Evolutionary conservation across 306 rosid species (phyloP), one percentile per base, ranked within the genome.

Genomic region (Astragalus membranaceus): DNA sequence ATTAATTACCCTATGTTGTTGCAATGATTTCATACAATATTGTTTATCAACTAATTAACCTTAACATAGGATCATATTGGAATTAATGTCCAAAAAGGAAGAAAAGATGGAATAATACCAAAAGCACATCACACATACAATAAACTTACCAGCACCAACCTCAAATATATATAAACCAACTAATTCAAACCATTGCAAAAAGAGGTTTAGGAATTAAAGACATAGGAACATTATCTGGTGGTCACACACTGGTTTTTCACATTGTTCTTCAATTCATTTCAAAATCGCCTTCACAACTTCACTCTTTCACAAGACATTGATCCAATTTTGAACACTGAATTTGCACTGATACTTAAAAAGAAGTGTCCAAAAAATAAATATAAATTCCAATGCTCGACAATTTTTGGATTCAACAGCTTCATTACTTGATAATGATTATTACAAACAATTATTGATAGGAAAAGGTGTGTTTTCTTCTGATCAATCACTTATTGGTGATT

Each of bases 211-310:
- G 78, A 6, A 60, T 82, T 6, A 87, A 82, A 41, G 96, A 91
- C 14, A 11, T 91, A 81, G 93, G 87, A n/a, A 83, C 93, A 53
- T 82, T 91, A 26, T 88, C 97, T 0, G 96, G 92, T 37, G 97
- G 85, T 8, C 97, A 91, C 83, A 88, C 88, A 10, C 81, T 6
- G 92, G 96, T 17, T 86, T 86, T 39, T 86, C 96, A 26, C 95
- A 88, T 43, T 87, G 93, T 43, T 76, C 90, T n/a, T n/a, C n/a
- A n/a, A 20, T 41, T 86, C 91, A 0, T 88, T 91, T 3, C 75
- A 83, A 78, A 35, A 79, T 10, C 79, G 89, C 1, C 59, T 91
- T 15, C 75, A 39, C 2, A 81, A 82, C 46, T 87, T 91, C 43
- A 86, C 81, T 47, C 15, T 72, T 0, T 12, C 66, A 42, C 92